Evolutionary conservation across 768 basidiomycete genomes (phyloP).

Genomic region (Boletellus sp.): DNA sequence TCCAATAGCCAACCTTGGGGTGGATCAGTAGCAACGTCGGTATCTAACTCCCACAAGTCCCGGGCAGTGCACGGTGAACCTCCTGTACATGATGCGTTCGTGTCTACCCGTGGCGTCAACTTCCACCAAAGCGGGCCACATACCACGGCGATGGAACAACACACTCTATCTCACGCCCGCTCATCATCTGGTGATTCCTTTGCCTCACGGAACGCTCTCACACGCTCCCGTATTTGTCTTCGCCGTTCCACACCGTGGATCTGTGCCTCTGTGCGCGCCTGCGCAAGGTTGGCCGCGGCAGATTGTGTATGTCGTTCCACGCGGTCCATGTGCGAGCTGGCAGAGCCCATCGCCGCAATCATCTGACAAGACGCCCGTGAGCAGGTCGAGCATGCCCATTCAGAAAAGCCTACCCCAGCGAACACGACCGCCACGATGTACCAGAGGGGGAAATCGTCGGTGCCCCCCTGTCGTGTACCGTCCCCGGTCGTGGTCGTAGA

Average conservation of each 20-base stretch:
- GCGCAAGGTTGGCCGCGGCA: slow-evolving; percentile 56
- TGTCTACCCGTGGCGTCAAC: too few relatives aligned
- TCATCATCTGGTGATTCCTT: not conserved
- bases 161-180: too few relatives aligned
- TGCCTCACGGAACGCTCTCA: slow-evolving; percentile 30
- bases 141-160: too few relatives aligned
- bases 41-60: too few relatives aligned
- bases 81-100: too few relatives aligned
- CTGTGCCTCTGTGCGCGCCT: slow-evolving; percentile 55
- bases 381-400: not conserved
- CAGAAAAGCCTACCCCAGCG: slow-evolving; percentile 10
- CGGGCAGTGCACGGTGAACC: too few relatives aligned
- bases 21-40: too few relatives aligned
- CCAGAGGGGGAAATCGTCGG: slow-evolving; percentile 4
- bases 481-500: slow-evolving; percentile 20
- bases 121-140: too few relatives aligned
- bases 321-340: slow-evolving; percentile 34
- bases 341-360: slow-evolving; percentile 1
- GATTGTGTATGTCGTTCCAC: slow-evolving; percentile 39
- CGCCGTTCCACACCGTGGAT: slow-evolving; percentile 54
- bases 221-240: slow-evolving; percentile 47
- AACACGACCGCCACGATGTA: slow-evolving; percentile 15
- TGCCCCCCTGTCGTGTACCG: not conserved
- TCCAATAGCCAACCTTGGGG: too few relatives aligned
- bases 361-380: slow-evolving; percentile 1